phyloP scores from a whole-genome alignment of 495 filamentous ascomycete species.

The Hypomontagnella submonticulosa region DNA sequence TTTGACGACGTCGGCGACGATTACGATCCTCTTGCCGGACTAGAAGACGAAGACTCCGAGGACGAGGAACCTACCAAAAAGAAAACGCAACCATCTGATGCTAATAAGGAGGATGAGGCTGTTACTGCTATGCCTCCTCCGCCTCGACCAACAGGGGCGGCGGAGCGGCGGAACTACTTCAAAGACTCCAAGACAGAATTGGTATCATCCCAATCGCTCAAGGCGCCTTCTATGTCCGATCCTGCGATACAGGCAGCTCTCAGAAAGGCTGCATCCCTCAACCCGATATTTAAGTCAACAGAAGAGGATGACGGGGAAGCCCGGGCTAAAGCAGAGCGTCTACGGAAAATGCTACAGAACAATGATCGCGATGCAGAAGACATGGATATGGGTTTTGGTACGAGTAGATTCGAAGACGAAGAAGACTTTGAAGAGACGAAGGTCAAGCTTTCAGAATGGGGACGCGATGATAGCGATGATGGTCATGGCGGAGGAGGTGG shows the following conservation, averaged over 20 bases:
- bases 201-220: slow-evolving; percentile 56
- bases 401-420: slow-evolving; percentile 81
- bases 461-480: slow-evolving; percentile 64
- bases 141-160: slow-evolving; percentile 46
- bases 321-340: slow-evolving; percentile 68
- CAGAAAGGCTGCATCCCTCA: slow-evolving; percentile 81
- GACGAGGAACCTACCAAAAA: slow-evolving; percentile 59
- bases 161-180: slow-evolving; percentile 70
- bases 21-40: slow-evolving; percentile 85
- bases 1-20: slow-evolving; percentile 88
- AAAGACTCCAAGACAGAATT: slow-evolving; percentile 59
- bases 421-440: slow-evolving; percentile 71
- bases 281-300: slow-evolving; percentile 58
- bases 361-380: slow-evolving; percentile 88
- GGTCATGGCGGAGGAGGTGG: slow-evolving; percentile 58
- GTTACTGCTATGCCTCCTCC: slow-evolving; percentile 58
- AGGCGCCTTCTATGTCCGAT: slow-evolving; percentile 71
- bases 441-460: slow-evolving; percentile 76
- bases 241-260: slow-evolving; percentile 85
- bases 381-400: slow-evolving; percentile 93
- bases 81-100: slow-evolving; percentile 46
- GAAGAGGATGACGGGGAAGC: slow-evolving; percentile 56
- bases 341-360: slow-evolving; percentile 78
- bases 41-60: slow-evolving; percentile 65
- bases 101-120: slow-evolving; percentile 41